Conservation (phyloP, 2,329 filamentous ascomycete genomes). For the Aureobasidium subglaciale region DNA sequence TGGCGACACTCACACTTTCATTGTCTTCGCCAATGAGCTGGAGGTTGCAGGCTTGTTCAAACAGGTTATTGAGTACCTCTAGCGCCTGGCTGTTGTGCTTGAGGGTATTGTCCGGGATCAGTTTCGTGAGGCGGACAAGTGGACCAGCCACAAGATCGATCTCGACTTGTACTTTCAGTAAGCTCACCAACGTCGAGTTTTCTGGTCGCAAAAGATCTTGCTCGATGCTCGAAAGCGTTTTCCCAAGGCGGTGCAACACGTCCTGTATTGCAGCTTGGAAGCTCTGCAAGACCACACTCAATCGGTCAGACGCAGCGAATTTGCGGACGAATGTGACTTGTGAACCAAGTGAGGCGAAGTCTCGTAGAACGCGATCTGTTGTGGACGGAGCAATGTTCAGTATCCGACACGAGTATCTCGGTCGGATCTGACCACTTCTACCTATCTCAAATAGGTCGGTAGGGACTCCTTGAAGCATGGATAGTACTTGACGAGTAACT, state of each 20-base stretch:
- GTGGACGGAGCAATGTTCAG: conserved; percentile 20
- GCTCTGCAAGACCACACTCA: conserved; percentile 52
- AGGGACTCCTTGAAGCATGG: conserved; percentile 74
- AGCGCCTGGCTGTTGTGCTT: conserved; percentile 47
- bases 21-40: conserved; percentile 61
- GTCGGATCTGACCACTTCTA: conserved; percentile 22
- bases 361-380: conserved; percentile 33
- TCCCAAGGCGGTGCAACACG: conserved; percentile 54
- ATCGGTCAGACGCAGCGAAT: conserved; percentile 37
- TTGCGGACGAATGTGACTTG: conserved; percentile 41
- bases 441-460: conserved; percentile 59
- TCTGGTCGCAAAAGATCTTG: conserved; percentile 49
- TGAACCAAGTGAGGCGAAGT: conserved; percentile 44
- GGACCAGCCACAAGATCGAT: conserved; percentile 48
- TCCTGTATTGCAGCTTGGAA: conserved; percentile 59
- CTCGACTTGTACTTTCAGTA: conserved; percentile 55
- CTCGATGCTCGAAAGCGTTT: conserved; percentile 53
- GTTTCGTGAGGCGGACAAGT: conserved; percentile 53
- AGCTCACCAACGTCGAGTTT: conserved; percentile 55
- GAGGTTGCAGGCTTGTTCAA: conserved; percentile 59
- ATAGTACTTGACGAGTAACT: conserved; percentile 67
- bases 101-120: conserved; percentile 53
- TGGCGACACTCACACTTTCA: conserved; percentile 57
- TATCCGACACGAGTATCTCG: conserved; percentile 6
- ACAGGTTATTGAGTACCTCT: conserved; percentile 71